A percentile compares a stretch with the other conserved stretches of the same genome.
phyloP scores from a whole-genome alignment of 345 rosid species.

The Anacardium occidentale region DNA sequence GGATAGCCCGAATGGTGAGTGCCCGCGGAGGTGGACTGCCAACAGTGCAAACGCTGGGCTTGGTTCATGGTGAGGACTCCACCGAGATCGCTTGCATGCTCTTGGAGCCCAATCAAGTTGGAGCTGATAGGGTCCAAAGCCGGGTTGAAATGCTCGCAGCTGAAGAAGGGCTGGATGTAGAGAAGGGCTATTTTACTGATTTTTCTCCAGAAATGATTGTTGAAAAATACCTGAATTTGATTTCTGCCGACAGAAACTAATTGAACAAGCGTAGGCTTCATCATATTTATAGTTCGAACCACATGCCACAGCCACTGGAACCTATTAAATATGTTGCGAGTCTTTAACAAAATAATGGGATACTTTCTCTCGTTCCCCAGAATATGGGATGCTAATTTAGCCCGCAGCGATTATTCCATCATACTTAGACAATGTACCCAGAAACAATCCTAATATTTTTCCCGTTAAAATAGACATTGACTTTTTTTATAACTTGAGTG shows the following conservation, averaged over 20 bases:
- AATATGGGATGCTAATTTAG: background rate
- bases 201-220: constrained; percentile 50
- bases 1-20: constrained; percentile 58
- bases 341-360: background rate
- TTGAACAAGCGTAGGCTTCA: background rate
- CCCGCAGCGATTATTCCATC: background rate
- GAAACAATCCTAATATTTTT: background rate
- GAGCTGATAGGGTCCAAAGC: constrained; percentile 55
- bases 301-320: background rate
- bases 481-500: background rate
- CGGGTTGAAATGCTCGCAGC: constrained; percentile 53
- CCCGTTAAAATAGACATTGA: background rate
- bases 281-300: background rate
- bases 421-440: background rate
- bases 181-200: constrained; percentile 64
- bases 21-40: constrained; percentile 69
- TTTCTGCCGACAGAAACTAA: constrained; percentile 27
- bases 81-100: constrained; percentile 65
- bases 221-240: constrained; percentile 41
- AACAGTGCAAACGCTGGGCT: constrained; percentile 50
- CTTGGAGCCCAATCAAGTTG: constrained; percentile 55
- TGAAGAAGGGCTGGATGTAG: constrained; percentile 51
- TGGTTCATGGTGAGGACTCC: constrained; percentile 49
- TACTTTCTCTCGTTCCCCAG: background rate
- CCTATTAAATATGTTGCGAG: background rate